Conservation (phyloP, 2,329 filamentous ascomycete genomes). For the Ophiosphaerella narmari region DNA sequence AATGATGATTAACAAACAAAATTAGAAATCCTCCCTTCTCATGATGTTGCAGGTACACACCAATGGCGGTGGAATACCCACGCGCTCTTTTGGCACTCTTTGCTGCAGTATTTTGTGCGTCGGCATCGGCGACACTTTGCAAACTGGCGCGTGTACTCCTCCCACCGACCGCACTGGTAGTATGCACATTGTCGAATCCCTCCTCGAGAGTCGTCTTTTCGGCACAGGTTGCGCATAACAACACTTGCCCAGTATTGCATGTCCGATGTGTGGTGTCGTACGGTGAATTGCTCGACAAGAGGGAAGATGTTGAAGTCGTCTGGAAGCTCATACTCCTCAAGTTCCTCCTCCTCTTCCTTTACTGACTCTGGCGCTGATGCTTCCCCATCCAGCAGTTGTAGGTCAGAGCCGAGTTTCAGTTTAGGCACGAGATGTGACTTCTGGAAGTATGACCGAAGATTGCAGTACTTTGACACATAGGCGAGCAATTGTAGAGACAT, state of each 20-base stretch:
- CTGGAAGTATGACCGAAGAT: slow-evolving; percentile 93
- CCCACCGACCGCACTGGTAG: slow-evolving; percentile 98
- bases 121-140: slow-evolving; percentile 96
- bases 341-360: slow-evolving; percentile 67
- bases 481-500: slow-evolving; percentile 97
- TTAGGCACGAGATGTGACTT: slow-evolving; percentile 90
- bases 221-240: slow-evolving; percentile 97
- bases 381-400: slow-evolving; percentile 77
- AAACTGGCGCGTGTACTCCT: slow-evolving; percentile 94
- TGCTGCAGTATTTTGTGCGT: slow-evolving; percentile 98
- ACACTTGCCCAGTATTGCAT: slow-evolving; percentile 99
- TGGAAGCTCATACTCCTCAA: slow-evolving; percentile 86
- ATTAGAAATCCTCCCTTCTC: slow-evolving; percentile 20
- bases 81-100: slow-evolving; percentile 98
- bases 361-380: slow-evolving; percentile 41
- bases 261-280: slow-evolving; percentile 89
- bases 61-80: slow-evolving; percentile 99
- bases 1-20: slow-evolving; percentile 33
- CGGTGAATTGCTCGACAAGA: slow-evolving; percentile 96
- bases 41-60: slow-evolving; percentile 75
- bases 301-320: slow-evolving; percentile 99
- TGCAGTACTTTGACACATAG: slow-evolving; percentile 99
- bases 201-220: slow-evolving; percentile 92
- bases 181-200: slow-evolving; percentile 97
- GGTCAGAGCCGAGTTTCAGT: slow-evolving; percentile 85